Conservation (phyloP, 2,329 filamentous ascomycete genomes). For the Orbilia javanica region DNA sequence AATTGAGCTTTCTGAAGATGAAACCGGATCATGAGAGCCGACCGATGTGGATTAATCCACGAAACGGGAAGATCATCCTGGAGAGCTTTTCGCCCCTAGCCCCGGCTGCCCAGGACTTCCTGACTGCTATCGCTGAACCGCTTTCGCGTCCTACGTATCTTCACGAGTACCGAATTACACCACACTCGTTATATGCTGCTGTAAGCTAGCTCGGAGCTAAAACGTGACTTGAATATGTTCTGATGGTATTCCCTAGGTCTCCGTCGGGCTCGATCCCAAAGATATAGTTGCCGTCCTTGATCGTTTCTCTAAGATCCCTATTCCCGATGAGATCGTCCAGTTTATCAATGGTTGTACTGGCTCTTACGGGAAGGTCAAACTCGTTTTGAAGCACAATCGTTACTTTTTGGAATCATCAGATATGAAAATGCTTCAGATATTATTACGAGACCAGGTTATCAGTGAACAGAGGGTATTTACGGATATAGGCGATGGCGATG, state of each 20-base stretch:
- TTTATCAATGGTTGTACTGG: constrained; percentile 87
- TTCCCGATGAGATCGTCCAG: constrained; percentile 82
- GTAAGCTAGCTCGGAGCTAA: constrained; percentile 63
- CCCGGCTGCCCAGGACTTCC: constrained; percentile 88
- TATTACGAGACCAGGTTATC: constrained; percentile 87
- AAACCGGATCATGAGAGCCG: constrained; percentile 91
- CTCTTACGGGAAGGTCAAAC: constrained; percentile 94
- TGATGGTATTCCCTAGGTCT: constrained; percentile 67
- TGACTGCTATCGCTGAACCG: constrained; percentile 95
- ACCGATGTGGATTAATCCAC: constrained; percentile 92
- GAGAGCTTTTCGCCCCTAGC: constrained; percentile 94
- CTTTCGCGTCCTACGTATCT: constrained; percentile 88
- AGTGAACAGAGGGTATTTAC: constrained; percentile 79
- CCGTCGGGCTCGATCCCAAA: constrained; percentile 86
- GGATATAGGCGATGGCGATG: constrained; percentile 72
- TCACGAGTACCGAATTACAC: constrained; percentile 92
- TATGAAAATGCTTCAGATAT: constrained; percentile 82
- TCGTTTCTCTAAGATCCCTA: constrained; percentile 85
- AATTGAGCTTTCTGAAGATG: constrained; percentile 84
- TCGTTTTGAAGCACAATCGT: constrained; percentile 92
- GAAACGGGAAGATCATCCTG: constrained; percentile 86
- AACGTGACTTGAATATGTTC: constrained; percentile 3
- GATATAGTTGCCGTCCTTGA: constrained; percentile 93
- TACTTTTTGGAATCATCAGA: constrained; percentile 95
- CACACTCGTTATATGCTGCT: constrained; percentile 93